phyloP scores from a whole-genome alignment of 202 grass and related monocot genomes.

The Panicum virgatum region DNA sequence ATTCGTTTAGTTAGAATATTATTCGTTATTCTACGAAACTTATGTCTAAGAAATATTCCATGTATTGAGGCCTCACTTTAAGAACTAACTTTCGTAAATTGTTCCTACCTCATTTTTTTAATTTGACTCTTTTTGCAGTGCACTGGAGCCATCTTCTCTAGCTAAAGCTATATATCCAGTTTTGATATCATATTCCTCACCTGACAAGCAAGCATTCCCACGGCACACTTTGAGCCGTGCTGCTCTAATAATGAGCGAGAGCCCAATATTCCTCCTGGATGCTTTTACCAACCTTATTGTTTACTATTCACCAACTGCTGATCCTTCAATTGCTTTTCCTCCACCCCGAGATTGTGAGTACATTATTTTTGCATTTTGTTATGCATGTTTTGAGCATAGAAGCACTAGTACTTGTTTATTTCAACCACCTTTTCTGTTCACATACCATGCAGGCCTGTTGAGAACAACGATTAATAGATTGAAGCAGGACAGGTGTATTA shows the following conservation, averaged over 20 bases:
- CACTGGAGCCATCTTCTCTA: constrained; percentile 74
- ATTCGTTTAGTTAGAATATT: not conserved
- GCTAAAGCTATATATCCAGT: constrained; percentile 83
- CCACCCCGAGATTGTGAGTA: constrained; percentile 95
- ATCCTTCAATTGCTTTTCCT: constrained; percentile 83
- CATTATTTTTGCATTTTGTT: not conserved
- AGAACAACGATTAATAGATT: constrained; percentile 62
- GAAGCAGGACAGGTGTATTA: constrained; percentile 85
- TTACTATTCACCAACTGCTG: constrained; percentile 74
- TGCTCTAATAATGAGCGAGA: constrained; percentile 86
- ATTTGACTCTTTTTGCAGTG: constrained; percentile 57
- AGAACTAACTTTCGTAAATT: not conserved
- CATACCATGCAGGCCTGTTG: constrained; percentile 65
- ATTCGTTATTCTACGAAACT: not conserved
- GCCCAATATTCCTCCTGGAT: constrained; percentile 93
- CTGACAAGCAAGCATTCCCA: constrained; percentile 91
- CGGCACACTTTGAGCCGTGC: constrained; percentile 83
- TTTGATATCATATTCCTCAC: constrained; percentile 72
- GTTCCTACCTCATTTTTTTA: constrained; percentile 10
- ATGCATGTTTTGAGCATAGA: not conserved
- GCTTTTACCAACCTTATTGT: constrained; percentile 87
- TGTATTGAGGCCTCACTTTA: not conserved
- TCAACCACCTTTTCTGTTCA: not conserved
- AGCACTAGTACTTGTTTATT: not conserved
- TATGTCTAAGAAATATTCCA: constrained; percentile 4